These are phyloP conservation scores for Epicoccum sorghinum DNA, from an alignment of 2,329 filamentous ascomycete genomes.

Conservation along the genomic window DNA sequence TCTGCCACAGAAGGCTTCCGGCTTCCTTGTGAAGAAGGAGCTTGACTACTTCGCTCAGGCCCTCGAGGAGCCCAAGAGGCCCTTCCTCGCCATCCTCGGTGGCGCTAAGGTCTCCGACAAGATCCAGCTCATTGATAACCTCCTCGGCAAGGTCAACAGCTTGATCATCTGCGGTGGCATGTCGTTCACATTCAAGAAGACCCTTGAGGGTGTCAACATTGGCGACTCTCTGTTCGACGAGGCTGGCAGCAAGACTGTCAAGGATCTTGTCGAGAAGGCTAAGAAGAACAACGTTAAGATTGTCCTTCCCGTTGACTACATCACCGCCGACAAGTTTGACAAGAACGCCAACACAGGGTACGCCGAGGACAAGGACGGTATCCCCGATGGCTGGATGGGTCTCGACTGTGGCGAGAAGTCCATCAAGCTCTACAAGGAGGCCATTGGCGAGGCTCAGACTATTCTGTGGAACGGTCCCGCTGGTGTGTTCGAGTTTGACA, in stretches of 20 bases:
- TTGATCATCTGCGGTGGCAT: constrained; percentile 97
- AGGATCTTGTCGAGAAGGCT: constrained; percentile 88
- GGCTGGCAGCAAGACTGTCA: constrained; percentile 89
- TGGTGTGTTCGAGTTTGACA: constrained; percentile 96
- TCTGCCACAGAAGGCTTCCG: constrained; percentile 93
- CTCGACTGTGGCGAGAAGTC: constrained; percentile 93
- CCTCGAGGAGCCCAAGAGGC: constrained; percentile 88
- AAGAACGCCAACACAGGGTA: constrained; percentile 80
- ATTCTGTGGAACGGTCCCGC: constrained; percentile 99
- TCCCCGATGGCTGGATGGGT: constrained; percentile 97
- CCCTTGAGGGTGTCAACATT: constrained; percentile 87
- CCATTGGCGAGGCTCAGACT: constrained; percentile 87
- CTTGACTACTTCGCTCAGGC: constrained; percentile 99
- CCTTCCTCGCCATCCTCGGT: constrained; percentile 97
- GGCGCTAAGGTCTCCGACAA: constrained; percentile 99
- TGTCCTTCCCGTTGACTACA: constrained; percentile 91
- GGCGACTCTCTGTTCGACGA: constrained; percentile 93
- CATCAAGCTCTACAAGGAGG: constrained; percentile 83
- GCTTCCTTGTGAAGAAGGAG: constrained; percentile 99
- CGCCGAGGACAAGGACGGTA: constrained; percentile 85
- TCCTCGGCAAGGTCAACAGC: constrained; percentile 96
- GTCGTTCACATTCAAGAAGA: constrained; percentile 99
- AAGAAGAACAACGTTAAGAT: constrained; percentile 96
- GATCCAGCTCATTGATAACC: constrained; percentile 99
- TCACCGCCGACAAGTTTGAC: constrained; percentile 94